Evolutionary conservation across 805 yeast species (phyloP).

Genomic region (Starmerella apis): DNA sequence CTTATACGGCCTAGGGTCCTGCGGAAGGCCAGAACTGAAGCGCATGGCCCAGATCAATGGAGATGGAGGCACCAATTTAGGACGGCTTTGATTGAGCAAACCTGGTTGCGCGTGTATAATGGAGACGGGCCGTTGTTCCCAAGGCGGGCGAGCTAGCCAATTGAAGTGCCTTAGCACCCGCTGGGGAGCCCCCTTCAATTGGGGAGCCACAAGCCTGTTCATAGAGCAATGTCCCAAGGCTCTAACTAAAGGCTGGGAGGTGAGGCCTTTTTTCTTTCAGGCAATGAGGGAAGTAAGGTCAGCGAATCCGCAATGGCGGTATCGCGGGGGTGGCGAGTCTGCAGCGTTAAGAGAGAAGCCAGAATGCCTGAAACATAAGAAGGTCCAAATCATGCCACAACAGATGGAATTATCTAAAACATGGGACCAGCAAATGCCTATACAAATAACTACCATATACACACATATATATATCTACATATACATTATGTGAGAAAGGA

Average conservation of each 20-base stretch:
- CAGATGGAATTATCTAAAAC: too few species aligned
- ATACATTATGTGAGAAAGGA: too few species aligned
- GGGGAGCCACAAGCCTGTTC: slow-evolving; percentile 2
- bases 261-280: neutral
- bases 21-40: neutral
- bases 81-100: neutral
- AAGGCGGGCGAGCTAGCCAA: neutral
- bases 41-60: neutral
- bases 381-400: too few species aligned
- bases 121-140: neutral
- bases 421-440: too few species aligned
- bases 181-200: neutral
- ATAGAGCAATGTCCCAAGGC: neutral
- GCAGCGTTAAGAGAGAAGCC: neutral
- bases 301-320: neutral
- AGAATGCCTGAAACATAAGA: too few species aligned
- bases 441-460: too few species aligned
- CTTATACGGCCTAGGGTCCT: neutral
- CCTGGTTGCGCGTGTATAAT: neutral
- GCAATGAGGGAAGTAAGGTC: neutral
- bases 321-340: neutral
- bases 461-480: too few species aligned
- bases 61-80: neutral
- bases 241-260: neutral
- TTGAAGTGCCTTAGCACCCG: neutral